phyloP scores from a whole-genome alignment of 257 asterid genomes.

The Ligustrum vulgare region DNA sequence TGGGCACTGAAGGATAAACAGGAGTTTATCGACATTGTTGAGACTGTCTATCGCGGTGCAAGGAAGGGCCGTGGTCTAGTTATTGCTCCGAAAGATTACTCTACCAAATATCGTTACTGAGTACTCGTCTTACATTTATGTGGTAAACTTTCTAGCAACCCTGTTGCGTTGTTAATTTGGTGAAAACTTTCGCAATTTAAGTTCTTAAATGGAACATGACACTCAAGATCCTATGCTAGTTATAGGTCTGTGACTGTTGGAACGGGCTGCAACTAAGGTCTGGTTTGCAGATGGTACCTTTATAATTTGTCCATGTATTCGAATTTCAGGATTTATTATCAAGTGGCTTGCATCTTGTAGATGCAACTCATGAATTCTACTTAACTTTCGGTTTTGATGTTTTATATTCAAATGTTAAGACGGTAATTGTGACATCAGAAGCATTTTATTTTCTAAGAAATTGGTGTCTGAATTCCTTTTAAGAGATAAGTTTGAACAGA shows the following conservation, averaged over 20 bases:
- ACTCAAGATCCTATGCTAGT: not conserved
- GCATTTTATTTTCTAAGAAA: not conserved
- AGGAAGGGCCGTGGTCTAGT: constrained; percentile 97
- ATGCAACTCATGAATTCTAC: not conserved
- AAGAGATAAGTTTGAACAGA: not conserved
- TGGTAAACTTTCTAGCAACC: not conserved
- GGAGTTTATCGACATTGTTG: constrained; percentile 92
- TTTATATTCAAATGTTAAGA: no score
- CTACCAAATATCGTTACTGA: constrained; percentile 93
- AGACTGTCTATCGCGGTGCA: constrained; percentile 93
- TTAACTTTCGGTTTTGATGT: not conserved
- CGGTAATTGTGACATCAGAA: not conserved
- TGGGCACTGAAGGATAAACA: constrained; percentile 98
- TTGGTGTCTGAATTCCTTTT: not conserved
- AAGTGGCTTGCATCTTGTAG: not conserved
- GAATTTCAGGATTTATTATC: no score
- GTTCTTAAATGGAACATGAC: not conserved
- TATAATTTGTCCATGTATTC: not conserved
- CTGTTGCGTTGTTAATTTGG: not conserved
- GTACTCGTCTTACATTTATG: not conserved
- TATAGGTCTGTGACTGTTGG: no score
- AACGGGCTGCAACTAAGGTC: not conserved
- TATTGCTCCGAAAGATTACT: constrained; percentile 97
- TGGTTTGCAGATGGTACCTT: not conserved
- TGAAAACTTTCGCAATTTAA: not conserved